Evolutionary conservation across 331 rosid species (phyloP), one percentile per base, ranked within the genome.

Genomic region (Quercus phellos): DNA sequence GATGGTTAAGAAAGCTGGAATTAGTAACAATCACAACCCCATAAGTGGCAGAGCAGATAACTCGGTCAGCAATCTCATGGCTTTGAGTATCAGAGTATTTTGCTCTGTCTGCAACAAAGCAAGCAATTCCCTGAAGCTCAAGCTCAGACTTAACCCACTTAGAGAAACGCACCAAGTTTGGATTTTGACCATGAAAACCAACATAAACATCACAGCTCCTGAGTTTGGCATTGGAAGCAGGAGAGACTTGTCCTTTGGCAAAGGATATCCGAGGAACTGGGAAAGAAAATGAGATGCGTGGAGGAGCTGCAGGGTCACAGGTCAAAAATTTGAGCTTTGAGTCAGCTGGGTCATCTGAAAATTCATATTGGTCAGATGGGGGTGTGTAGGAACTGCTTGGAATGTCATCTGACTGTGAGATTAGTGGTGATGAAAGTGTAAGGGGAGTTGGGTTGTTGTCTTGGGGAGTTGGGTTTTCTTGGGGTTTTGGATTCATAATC

Each of bases 381-480:
- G 98, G 96, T 30, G 98, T 91, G 82, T 94, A 91, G 72, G 96
- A 94, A 77, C 92, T 90, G 88, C 98, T 94, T 4, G 98, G 91
- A 3, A 94, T 58, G 77, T 94, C 96, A 51, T 91, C 97, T 0
- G 90, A 86, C 68, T 82, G 87, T 0, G 89, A 46, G 53, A 46
- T 46, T 4, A 85, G 86, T 13, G 91, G 84, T 3, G 92, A 83
- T 69, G 88, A 74, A 61, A 58, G 61, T 21, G 74, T 70, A 9
- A 42, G 73, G 30, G 84, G 63, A 50, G 60, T 70, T 18, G 26
- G 73, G 63, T 42, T 75, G 63, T 42, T 75, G 73, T 22, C 69
- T 34, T 54, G 38, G 46, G 67, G 55, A 30, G 4, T 30, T 4
- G 73, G 54, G 26, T 70, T 59, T 53, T 53, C 80, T 19, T 64